Conservation (phyloP, 805 yeast genomes). For the Barnettozyma sucrosica region DNA sequence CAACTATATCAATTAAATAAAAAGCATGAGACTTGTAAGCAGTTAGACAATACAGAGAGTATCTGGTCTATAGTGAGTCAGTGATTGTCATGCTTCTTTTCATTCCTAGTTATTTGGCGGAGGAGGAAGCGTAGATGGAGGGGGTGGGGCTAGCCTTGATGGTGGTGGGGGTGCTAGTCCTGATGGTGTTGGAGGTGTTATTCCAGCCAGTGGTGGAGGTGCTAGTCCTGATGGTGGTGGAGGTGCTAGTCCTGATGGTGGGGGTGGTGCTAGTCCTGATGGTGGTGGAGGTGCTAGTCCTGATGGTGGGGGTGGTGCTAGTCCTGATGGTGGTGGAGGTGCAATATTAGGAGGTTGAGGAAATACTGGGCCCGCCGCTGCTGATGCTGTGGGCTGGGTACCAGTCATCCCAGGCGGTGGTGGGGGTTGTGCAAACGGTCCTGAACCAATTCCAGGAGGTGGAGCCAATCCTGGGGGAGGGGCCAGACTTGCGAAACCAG, state of each 20-base stretch:
- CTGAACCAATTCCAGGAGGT: conserved; percentile 12
- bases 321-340: conserved; percentile 10
- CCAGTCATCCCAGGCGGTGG: conserved; percentile 5
- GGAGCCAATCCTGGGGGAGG: conserved; percentile 22
- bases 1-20: too few species aligned
- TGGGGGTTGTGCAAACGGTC: conserved; percentile 3
- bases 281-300: conserved; percentile 5
- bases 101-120: neutral
- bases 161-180: conserved; percentile 5
- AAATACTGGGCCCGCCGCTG: neutral
- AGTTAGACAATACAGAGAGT: too few species aligned
- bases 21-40: too few species aligned
- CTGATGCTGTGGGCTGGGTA: neutral
- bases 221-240: neutral
- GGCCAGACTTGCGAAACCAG: conserved; percentile 21
- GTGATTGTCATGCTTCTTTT: neutral
- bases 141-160: neutral
- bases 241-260: conserved; percentile 1
- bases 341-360: neutral
- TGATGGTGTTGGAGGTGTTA: conserved; percentile 6
- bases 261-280: conserved; percentile 4
- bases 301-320: conserved; percentile 7
- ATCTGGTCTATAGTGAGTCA: too few species aligned
- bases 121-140: conserved; percentile 1
- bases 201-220: neutral